Base-by-base conservation (phyloP, 2,329 filamentous ascomycete genomes). In the Monilinia polystroma region DNA sequence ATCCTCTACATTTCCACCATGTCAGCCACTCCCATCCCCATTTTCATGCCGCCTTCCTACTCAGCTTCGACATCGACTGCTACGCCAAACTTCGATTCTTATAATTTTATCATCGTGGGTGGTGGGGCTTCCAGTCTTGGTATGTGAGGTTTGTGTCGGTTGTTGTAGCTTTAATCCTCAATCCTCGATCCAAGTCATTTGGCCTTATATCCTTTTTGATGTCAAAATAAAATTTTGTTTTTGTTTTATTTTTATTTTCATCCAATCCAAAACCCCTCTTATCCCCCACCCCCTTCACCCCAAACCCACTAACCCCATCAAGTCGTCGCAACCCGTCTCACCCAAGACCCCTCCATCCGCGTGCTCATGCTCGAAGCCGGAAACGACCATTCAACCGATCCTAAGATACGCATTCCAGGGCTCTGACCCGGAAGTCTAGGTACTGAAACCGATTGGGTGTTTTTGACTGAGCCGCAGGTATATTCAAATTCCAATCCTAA, bases 291-390 rank as follows among this genome's bases (percentile, higher is more conserved):
- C 23, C 6, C 2, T 18, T 8, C 10, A 11, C 14, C 23, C 23
- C 51, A 32, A 32, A 18, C 16, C 26, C 26, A 20, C 16, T 29
- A 11, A 12, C 23, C 51, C 14, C 16, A 6, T 18, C 14, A 29
- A 53, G 75, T 78, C 2, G 71, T 81, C 10, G 80, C 80, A 6
- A 73, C 75, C 35, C 77, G 80, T 2, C 75, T 82, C 18, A 75
- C 73, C 20, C 78, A 80, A 67, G 74, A 80, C 68, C 70, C 73
- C 23, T 53, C 74, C 45, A 71, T 79, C 20, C 70, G 72, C 8
- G 78, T 81, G 8, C 70, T 78, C 6, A 77, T 81, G 7, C 70
- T 81, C n/a, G 79, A 81, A 67, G 79, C 79, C 26, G 79, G 79
- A 16, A 71, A 70, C 12, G 75, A 79, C 60, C 74, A 73, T 38